Evolutionary conservation across 306 rosid genomes (phyloP).

Genomic region (Vicia sativa): DNA sequence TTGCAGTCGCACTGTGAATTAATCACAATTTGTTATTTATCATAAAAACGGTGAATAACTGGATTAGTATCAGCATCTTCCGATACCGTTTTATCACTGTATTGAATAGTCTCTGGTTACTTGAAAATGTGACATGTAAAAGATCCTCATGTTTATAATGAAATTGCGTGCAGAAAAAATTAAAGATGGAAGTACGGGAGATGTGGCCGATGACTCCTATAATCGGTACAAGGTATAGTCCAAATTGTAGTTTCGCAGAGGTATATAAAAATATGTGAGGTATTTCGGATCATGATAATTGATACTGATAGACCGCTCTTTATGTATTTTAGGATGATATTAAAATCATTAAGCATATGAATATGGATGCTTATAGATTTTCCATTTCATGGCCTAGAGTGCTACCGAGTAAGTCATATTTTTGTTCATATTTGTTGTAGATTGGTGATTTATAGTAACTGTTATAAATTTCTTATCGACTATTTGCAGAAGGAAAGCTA

Average conservation of each 20-base stretch:
- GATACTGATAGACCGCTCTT: constrained; percentile 27
- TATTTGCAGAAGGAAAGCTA: constrained; percentile 56
- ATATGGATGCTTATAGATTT: constrained; percentile 60
- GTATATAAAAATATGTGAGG: not conserved
- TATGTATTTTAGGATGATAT: constrained; percentile 62
- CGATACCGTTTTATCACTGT: no score
- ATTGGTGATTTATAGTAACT: constrained; percentile 8
- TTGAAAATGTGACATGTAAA: not conserved
- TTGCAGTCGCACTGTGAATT: no score
- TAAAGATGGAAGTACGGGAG: constrained; percentile 47
- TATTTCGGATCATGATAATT: not conserved
- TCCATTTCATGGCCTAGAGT: constrained; percentile 55
- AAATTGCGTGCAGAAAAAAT: constrained; percentile 52
- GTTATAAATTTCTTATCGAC: constrained; percentile 16
- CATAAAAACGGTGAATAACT: no score
- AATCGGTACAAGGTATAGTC: constrained; percentile 51
- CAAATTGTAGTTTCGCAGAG: not conserved
- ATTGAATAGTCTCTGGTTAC: not conserved
- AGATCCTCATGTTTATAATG: constrained; percentile 27
- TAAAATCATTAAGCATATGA: constrained; percentile 60
- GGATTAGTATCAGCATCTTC: no score
- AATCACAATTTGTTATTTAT: no score
- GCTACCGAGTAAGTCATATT: constrained; percentile 58
- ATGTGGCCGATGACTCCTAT: constrained; percentile 48
- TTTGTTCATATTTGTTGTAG: constrained; percentile 6